Evolutionary conservation across 306 rosid genomes (phyloP).

Genomic region (Castanospermum australe): DNA sequence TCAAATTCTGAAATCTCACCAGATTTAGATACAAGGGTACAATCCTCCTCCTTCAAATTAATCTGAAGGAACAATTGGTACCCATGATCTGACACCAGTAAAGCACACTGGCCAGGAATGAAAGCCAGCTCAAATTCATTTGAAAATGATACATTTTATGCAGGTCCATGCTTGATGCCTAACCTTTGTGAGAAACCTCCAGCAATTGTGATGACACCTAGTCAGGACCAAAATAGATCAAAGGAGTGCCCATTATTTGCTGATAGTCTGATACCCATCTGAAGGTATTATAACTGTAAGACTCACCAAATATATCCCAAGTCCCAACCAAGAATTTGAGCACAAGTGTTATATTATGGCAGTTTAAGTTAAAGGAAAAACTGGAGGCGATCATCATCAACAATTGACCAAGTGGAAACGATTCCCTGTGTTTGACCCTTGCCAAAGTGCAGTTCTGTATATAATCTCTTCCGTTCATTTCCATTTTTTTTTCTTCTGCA

Average conservation of each 20-base stretch:
- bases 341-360: neutral
- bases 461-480: neutral
- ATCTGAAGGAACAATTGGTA: constrained; percentile 53
- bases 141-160: constrained; percentile 64
- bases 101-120: constrained; percentile 46
- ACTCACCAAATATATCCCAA: no score
- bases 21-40: constrained; percentile 40
- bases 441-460: neutral
- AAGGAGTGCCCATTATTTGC: constrained; percentile 13
- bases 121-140: constrained; percentile 54
- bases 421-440: neutral
- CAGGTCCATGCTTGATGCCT: constrained; percentile 59
- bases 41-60: constrained; percentile 65
- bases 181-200: constrained; percentile 48
- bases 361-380: neutral
- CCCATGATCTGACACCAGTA: constrained; percentile 61
- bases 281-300: neutral
- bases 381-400: neutral
- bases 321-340: neutral
- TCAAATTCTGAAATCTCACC: constrained; percentile 47
- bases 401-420: neutral
- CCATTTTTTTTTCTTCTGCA: no score
- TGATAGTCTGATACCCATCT: neutral
- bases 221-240: constrained; percentile 11
- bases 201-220: constrained; percentile 80